These are phyloP conservation scores for Podila horticola DNA, from an alignment of 192 early-diverging fungal species.

Conservation along the genomic window DNA sequence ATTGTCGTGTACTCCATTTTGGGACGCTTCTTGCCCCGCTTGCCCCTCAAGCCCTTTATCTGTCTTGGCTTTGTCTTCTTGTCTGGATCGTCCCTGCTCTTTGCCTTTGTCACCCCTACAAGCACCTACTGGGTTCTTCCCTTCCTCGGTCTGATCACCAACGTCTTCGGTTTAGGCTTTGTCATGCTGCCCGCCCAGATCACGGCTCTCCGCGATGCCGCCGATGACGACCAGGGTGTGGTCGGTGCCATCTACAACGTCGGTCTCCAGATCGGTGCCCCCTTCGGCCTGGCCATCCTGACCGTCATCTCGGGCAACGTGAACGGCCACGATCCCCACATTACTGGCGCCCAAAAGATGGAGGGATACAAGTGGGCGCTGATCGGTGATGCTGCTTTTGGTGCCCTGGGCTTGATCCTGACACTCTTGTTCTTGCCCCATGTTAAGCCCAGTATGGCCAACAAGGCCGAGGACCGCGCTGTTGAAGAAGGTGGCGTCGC, in stretches of 20 bases:
- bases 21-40: constrained; percentile 47
- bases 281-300: constrained; percentile 51
- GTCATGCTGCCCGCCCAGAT: constrained; percentile 49
- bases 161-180: constrained; percentile 43
- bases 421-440: constrained; percentile 40
- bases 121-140: constrained; percentile 41
- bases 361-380: constrained; percentile 42
- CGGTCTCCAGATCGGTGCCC: constrained; percentile 49
- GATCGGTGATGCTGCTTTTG: constrained; percentile 23
- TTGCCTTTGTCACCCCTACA: constrained; percentile 30
- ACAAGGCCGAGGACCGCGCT: background rate
- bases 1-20: constrained; percentile 46
- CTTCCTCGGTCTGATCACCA: constrained; percentile 27
- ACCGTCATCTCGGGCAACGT: constrained; percentile 51
- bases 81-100: constrained; percentile 18
- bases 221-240: constrained; percentile 49
- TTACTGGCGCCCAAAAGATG: constrained; percentile 21
- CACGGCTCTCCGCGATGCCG: constrained; percentile 38
- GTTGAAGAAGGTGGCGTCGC: constrained; percentile 32
- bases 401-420: constrained; percentile 14
- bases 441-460: constrained; percentile 13
- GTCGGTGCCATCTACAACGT: constrained; percentile 53
- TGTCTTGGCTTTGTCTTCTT: constrained; percentile 23
- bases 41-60: constrained; percentile 39
- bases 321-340: constrained; percentile 15